A percentile compares a stretch with the other conserved stretches of the same genome.
phyloP scores from a whole-genome alignment of 352 stramenopile genomes.

The Phytophthora parvispora region DNA sequence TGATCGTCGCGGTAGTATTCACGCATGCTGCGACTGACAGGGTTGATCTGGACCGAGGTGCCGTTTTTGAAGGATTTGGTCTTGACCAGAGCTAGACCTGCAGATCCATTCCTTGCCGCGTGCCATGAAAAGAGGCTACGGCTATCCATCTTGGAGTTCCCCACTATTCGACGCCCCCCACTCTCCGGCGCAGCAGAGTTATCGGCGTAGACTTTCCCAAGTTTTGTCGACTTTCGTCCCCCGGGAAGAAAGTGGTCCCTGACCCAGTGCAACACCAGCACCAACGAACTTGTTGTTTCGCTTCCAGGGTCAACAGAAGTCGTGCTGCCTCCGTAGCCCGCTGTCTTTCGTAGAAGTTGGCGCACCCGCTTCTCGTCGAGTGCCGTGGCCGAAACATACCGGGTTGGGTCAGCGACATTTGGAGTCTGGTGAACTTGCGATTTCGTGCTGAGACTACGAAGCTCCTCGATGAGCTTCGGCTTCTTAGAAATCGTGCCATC shows the following conservation, averaged over 20 bases:
- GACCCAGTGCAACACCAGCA: constrained; percentile 9
- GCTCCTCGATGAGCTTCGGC: constrained; percentile 47
- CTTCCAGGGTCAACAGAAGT: not conserved
- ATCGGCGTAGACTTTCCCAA: constrained; percentile 24
- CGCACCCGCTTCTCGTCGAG: constrained; percentile 54
- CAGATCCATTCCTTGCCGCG: not conserved
- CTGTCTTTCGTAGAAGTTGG: constrained; percentile 46
- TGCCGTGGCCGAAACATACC: constrained; percentile 34
- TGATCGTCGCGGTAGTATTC: constrained; percentile 60
- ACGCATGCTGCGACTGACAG: constrained; percentile 56
- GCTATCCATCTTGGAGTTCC: not conserved
- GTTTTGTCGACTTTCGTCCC: constrained; percentile 21
- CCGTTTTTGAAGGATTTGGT: constrained; percentile 57
- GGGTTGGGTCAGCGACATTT: constrained; percentile 9
- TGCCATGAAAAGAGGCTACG: constrained; percentile 26
- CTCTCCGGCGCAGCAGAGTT: not conserved
- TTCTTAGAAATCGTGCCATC: constrained; percentile 17
- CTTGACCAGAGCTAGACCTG: constrained; percentile 42
- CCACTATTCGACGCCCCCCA: not conserved
- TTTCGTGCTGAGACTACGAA: constrained; percentile 35
- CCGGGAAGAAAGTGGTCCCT: constrained; percentile 7
- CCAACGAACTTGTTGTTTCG: not conserved
- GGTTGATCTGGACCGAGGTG: constrained; percentile 63
- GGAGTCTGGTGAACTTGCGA: not conserved
- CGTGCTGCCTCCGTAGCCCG: constrained; percentile 9